Base-by-base conservation (phyloP, 345 rosid species). In the Dipteronia dyeriana region DNA sequence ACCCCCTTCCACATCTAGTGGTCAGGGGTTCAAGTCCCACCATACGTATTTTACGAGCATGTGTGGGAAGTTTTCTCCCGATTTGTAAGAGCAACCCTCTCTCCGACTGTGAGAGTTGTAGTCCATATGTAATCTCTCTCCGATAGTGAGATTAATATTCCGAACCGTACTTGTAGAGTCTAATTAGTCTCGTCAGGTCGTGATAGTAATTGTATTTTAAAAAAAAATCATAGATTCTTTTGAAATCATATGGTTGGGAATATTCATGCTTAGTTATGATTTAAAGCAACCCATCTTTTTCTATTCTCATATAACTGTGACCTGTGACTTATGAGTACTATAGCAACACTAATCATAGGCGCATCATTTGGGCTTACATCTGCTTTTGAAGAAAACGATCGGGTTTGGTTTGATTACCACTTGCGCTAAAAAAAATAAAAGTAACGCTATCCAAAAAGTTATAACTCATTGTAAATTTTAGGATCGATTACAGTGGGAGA, bases 261-360 rank as follows among this genome's bases (percentile, higher is more conserved):
- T 71, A 71, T 76, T 71, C 79, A 59, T 66, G 56, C 53, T 45
- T n/a, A 20, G 56, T 75, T 20, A 64, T 20, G 73, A 54, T 75
- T 56, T 54, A 75, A 75, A 75, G 73, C 16, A 39, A 25, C 11
- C 3, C 59, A 49, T 8, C 38, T 39, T 26, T 7, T 63, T 61
- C 8, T 22, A 4, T 5, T 70, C 63, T 16, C 9, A 5, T 14
- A 17, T 53, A 5, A 20, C 6, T 26, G 63, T 10, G n/a, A n/a
- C n/a, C n/a, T n/a, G n/a, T n/a, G 13, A 17, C 29, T 26, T 26
- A 2, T 31, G 38, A 31, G 38, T 31, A 2, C 0, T 31, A 47
- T 53, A 17, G n/a, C 49, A 74, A 11, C 29, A 26, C 70, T 31
- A 74, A 66, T 75, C 78, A 75, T 66, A 66, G 65, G 65, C 7